Percentiles rank a stretch among this genome's conserved stretches.
Conservation (phyloP, 192 early-diverging fungal species). For the Piromyces finnis region DNA sequence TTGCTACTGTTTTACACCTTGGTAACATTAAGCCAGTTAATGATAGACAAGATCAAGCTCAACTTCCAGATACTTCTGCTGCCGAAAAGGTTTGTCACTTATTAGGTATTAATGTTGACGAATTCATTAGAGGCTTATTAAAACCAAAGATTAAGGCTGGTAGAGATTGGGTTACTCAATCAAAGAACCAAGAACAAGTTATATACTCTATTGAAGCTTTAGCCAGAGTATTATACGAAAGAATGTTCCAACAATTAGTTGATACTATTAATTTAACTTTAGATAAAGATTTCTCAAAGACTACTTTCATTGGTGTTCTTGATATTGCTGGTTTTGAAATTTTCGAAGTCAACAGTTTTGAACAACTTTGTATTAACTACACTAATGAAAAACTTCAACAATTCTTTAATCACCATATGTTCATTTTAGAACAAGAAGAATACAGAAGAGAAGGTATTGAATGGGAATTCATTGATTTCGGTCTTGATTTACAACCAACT, state of each 20-base stretch:
- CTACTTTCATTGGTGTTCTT: constrained; percentile 84
- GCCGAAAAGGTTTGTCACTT: constrained; percentile 87
- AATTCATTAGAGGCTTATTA: constrained; percentile 71
- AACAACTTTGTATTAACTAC: constrained; percentile 99
- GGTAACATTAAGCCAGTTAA: constrained; percentile 74
- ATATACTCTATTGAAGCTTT: constrained; percentile 78
- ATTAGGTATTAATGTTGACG: constrained; percentile 68
- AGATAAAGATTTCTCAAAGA: constrained; percentile 40
- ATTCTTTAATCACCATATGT: constrained; percentile 99
- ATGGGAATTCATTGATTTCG: constrained; percentile 97
- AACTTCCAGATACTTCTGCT: constrained; percentile 48
- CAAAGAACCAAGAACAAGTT: constrained; percentile 71
- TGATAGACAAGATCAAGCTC: constrained; percentile 73
- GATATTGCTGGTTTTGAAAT: constrained; percentile 99
- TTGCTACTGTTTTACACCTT: constrained; percentile 78
- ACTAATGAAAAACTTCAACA: constrained; percentile 97
- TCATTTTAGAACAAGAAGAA: constrained; percentile 95
- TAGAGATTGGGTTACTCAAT: constrained; percentile 86
- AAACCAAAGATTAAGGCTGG: constrained; percentile 87
- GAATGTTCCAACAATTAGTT: constrained; percentile 84
- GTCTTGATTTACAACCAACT: constrained; percentile 89
- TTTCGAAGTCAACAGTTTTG: constrained; percentile 95
- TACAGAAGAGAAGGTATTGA: constrained; percentile 92
- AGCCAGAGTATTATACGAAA: constrained; percentile 79
- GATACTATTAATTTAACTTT: constrained; percentile 68